A percentile compares a stretch with the other conserved stretches of the same genome.
These are phyloP conservation scores for Phytophthora boehmeriae DNA, from an alignment of 352 stramenopile species.

Conservation along the genomic window DNA sequence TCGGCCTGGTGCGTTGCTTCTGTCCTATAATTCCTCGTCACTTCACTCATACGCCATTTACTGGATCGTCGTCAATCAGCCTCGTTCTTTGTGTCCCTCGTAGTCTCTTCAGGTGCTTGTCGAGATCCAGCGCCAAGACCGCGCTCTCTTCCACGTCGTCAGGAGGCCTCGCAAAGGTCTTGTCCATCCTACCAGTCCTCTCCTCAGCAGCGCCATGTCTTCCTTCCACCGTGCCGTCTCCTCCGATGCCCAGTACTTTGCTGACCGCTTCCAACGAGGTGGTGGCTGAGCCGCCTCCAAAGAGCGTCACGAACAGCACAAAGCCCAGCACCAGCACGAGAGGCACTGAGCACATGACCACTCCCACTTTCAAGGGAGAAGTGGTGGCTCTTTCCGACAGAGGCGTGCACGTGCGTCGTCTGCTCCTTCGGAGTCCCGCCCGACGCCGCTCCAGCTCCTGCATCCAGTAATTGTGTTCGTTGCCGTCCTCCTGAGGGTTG, in stretches of 20 bases:
- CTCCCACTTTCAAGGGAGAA: slow-evolving; percentile 56
- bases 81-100: slow-evolving; percentile 22
- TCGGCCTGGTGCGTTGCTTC: slow-evolving; percentile 12
- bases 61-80: slow-evolving; percentile 17
- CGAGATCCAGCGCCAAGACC: slow-evolving; percentile 26
- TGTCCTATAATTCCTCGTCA: slow-evolving; percentile 13
- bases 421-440: slow-evolving; percentile 32
- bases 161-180: slow-evolving; percentile 11
- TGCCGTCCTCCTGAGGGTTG: slow-evolving; percentile 42
- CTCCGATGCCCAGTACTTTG: slow-evolving; percentile 22
- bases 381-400: slow-evolving; percentile 46
- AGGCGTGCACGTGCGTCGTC: slow-evolving; percentile 43
- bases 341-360: slow-evolving; percentile 78
- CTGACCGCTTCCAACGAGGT: slow-evolving; percentile 23
- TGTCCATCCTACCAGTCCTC: slow-evolving; percentile 16
- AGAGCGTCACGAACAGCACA: slow-evolving; percentile 57
- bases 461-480: slow-evolving; percentile 78
- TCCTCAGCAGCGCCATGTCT: slow-evolving; percentile 15
- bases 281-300: slow-evolving; percentile 28
- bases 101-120: slow-evolving; percentile 17
- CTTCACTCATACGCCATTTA: slow-evolving; percentile 13
- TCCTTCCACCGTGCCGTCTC: slow-evolving; percentile 4
- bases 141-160: slow-evolving; percentile 20
- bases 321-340: slow-evolving; percentile 64
- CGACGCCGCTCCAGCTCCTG: slow-evolving; percentile 70